phyloP scores from a whole-genome alignment of 495 filamentous ascomycete species.

The Trichoderma parareesei region DNA sequence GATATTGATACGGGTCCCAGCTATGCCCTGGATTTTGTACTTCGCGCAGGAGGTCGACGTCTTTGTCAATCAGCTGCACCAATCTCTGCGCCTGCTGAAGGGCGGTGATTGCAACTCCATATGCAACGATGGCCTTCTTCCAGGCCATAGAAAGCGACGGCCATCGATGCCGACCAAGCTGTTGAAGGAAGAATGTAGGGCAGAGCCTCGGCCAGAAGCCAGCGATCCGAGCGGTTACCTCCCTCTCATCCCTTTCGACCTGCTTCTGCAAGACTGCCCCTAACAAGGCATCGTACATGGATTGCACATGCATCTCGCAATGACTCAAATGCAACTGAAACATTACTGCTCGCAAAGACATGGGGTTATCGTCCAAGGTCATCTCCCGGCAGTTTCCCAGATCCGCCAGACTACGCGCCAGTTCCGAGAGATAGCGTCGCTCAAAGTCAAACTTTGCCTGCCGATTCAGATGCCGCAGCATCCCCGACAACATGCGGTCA shows the following conservation, averaged over 20 bases:
- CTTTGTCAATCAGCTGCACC: conserved; percentile 16
- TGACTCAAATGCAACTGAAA: neutral
- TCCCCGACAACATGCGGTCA: neutral
- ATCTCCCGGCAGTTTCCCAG: neutral
- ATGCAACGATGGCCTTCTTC: conserved; percentile 26
- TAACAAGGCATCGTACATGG: neutral
- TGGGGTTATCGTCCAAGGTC: neutral
- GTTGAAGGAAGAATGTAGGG: conserved; percentile 28
- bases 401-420: neutral
- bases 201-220: conserved; percentile 24
- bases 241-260: neutral
- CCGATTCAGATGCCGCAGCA: neutral
- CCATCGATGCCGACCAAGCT: conserved; percentile 23
- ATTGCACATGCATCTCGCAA: neutral
- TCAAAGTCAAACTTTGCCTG: neutral
- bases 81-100: conserved; percentile 35
- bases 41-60: conserved; percentile 39
- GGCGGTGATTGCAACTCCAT: conserved; percentile 26
- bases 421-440: neutral
- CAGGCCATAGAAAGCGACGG: conserved; percentile 20
- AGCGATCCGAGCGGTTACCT: neutral
- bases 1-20: conserved; percentile 42
- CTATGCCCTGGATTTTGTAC: conserved; percentile 43
- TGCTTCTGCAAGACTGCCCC: neutral
- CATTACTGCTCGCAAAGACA: neutral